Base-by-base conservation (phyloP, 176 grass and related monocot species). In the Lolium multiflorum region DNA sequence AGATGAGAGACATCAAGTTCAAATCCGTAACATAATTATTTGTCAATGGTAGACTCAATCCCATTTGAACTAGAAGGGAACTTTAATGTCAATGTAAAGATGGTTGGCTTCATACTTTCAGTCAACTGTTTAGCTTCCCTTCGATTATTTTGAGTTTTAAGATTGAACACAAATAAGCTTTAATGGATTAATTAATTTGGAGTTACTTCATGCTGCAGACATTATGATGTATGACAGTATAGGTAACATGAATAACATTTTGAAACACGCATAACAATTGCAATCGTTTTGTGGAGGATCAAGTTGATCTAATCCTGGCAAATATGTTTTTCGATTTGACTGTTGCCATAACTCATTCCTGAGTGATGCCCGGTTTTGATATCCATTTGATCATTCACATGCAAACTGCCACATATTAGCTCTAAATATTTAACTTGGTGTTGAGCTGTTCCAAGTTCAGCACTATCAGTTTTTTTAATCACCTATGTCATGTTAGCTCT, bases 401-500 rank as follows among this genome's bases (percentile, higher is more conserved):
- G 52, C 24, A 37, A 37, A 26, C 22, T 77, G 61, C 55, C 14
- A 63, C 14, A 62, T 88, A 41, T 61, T 77, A 78, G 6, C 43
- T 50, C 78, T 58, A 28, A 76, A 0, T 7, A 85, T 81, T 9
- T 78, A 65, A 52, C 71, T n/a, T 48, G 71, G 31, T 74, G 22
- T n/a, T 74, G 64, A 83, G 12, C 25, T 39, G 11, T 50, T 48
- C 10, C 56, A 25, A 37, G 28, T 66, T 66, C 0, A 66, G 11
- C 38, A 74, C 16, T 11, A 9, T 3, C 52, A 25, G 13, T 84
- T 38, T 38, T 76, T 68, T 57, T 60, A 43, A 70, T 79, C 88
- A 41, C 31, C 71, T 66, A 11, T 88, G 43, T 44, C 28, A 78
- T 65, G 24, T 79, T 83, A 79, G 44, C 21, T 61, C 84, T 83